Conservation (phyloP, 139 green algal species). For the Chlorella sp. region DNA sequence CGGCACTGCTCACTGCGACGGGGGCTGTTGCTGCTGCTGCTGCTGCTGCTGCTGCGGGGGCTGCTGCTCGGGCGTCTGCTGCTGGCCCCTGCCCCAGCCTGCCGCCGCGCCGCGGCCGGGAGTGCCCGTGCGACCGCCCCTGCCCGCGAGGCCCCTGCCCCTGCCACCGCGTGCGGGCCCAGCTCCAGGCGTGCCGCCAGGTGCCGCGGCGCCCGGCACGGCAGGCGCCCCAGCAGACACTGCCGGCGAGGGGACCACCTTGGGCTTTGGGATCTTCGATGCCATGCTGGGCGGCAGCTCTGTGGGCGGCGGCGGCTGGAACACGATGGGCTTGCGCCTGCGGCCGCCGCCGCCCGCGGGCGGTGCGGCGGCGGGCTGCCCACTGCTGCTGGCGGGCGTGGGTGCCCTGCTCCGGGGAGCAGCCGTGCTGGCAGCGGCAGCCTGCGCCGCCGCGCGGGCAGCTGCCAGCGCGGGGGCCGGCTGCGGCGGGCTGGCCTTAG, state of each 20-base stretch:
- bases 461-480: neutral
- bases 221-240: neutral
- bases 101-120: neutral
- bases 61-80: too few species aligned
- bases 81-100: slow-evolving; percentile 1
- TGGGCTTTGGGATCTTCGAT: too few species aligned
- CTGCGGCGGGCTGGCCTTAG: neutral
- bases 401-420: neutral
- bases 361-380: neutral
- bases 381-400: slow-evolving; percentile 1
- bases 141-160: neutral
- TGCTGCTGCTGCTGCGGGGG: too few species aligned
- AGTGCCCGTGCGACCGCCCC: neutral
- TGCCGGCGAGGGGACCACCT: neutral
- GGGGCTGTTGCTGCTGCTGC: too few species aligned
- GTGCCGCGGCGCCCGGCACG: too few species aligned
- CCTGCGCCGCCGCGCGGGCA: neutral
- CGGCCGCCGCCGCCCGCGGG: neutral
- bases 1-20: too few species aligned
- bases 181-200: too few species aligned
- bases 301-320: too few species aligned
- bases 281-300: too few species aligned
- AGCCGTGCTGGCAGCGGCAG: neutral
- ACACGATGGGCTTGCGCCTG: slow-evolving; percentile 19
- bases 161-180: too few species aligned